Evolutionary conservation across 106 monocot species (phyloP).

Genomic region (Dactylorhiza incarnata): DNA sequence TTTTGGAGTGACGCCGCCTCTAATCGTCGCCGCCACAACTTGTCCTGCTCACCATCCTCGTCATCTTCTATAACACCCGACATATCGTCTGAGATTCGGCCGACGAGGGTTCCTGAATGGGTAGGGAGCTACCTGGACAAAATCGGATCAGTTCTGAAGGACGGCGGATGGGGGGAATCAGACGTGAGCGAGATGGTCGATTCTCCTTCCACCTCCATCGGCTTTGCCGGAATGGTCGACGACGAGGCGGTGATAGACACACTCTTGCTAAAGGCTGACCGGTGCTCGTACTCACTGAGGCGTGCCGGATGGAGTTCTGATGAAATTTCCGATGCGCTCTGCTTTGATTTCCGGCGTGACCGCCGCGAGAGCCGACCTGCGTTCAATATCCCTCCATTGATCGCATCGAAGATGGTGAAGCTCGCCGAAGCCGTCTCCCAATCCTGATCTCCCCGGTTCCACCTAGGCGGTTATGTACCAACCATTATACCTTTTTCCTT

Average conservation of each 20-base stretch:
- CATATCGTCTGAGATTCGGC: conserved; percentile 32
- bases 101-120: conserved; percentile 40
- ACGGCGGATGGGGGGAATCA: conserved; percentile 60
- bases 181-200: conserved; percentile 54
- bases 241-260: conserved; percentile 37
- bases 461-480: not conserved
- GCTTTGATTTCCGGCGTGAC: conserved; percentile 8
- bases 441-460: not conserved
- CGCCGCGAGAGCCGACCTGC: conserved; percentile 9
- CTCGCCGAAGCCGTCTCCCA: conserved; percentile 16
- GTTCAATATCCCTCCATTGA: conserved; percentile 24
- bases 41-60: conserved; percentile 17
- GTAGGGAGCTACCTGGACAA: conserved; percentile 49
- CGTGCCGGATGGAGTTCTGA: conserved; percentile 72
- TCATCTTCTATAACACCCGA: conserved; percentile 17
- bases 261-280: conserved; percentile 51
- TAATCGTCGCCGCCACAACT: conserved; percentile 33
- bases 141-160: conserved; percentile 44
- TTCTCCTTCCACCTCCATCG: conserved; percentile 8
- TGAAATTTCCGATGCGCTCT: conserved; percentile 27
- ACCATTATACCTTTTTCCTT: not conserved
- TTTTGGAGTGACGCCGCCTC: conserved; percentile 70
- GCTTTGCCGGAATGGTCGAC: conserved; percentile 15
- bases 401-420: conserved; percentile 20
- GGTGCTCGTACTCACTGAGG: conserved; percentile 54